Evolutionary conservation across 129 eudicot genomes (phyloP).

Genomic region (Tagetes patula): DNA sequence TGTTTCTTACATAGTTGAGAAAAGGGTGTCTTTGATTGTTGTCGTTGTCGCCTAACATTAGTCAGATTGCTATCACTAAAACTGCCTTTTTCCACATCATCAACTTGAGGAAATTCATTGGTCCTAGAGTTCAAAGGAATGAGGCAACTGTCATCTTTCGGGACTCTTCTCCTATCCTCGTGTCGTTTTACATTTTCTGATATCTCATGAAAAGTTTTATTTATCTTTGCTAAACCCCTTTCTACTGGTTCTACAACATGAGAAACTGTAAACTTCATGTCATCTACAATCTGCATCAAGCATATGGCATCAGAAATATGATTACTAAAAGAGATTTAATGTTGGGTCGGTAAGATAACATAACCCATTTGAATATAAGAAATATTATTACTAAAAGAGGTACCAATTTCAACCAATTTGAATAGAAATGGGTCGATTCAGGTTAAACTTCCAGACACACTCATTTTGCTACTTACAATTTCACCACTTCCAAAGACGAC

Average conservation of each 20-base stretch:
- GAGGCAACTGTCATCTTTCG: constrained; percentile 74
- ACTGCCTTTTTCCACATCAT: constrained; percentile 62
- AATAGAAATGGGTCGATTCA: not conserved
- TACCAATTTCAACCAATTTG: not conserved
- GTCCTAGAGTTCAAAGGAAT: constrained; percentile 70
- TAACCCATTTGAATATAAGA: not conserved
- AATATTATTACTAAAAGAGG: not conserved
- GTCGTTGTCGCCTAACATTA: constrained; percentile 41
- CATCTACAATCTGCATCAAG: constrained; percentile 70
- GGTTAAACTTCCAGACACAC: not conserved
- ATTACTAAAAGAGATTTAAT: not conserved
- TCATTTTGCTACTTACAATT: constrained; percentile 52
- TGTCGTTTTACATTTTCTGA: constrained; percentile 76
- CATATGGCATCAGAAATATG: not conserved
- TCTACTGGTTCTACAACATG: constrained; percentile 98
- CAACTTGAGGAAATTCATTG: constrained; percentile 59
- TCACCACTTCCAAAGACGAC: constrained; percentile 92
- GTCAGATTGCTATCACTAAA: constrained; percentile 73
- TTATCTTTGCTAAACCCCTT: constrained; percentile 76
- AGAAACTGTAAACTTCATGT: constrained; percentile 95
- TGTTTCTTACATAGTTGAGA: constrained; percentile 37
- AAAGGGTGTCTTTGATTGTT: constrained; percentile 42
- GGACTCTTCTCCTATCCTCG: constrained; percentile 59
- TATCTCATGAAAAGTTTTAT: constrained; percentile 82
- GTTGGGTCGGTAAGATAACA: not conserved